A percentile compares a stretch with the other conserved stretches of the same genome.
These are phyloP conservation scores for Fusarium penzigii DNA, from an alignment of 2,329 filamentous ascomycete species.

Conservation along the genomic window DNA sequence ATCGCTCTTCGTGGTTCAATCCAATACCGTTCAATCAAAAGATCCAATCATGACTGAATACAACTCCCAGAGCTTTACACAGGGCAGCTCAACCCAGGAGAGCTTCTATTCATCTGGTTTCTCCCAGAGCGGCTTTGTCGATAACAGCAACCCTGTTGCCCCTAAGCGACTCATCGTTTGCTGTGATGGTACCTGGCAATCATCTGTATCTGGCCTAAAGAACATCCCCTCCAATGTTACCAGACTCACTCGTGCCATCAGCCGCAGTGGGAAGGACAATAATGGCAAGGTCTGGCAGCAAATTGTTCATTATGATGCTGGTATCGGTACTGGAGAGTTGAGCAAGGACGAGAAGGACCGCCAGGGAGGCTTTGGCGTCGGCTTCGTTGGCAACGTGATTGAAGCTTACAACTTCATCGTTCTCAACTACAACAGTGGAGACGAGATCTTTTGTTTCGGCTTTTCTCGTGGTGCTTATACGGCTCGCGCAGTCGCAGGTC, in stretches of 20 bases:
- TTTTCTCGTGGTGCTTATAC: slow-evolving; percentile 41
- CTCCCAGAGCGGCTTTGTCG: slow-evolving; percentile 1
- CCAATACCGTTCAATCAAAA: slow-evolving; percentile 13
- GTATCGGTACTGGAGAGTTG: slow-evolving; percentile 31
- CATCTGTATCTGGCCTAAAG: slow-evolving; percentile 24
- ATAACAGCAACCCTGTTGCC: slow-evolving; percentile 8
- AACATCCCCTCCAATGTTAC: slow-evolving; percentile 36
- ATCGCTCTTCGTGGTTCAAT: not conserved
- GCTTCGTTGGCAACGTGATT: slow-evolving; percentile 33
- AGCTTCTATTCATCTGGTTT: not conserved
- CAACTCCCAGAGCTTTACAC: slow-evolving; percentile 12
- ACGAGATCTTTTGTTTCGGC: slow-evolving; percentile 38
- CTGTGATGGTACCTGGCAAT: slow-evolving; percentile 41
- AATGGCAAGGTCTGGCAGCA: slow-evolving; percentile 34
- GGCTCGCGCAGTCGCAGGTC: slow-evolving; percentile 36
- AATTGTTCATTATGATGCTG: slow-evolving; percentile 40
- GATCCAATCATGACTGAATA: not conserved
- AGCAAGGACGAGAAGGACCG: slow-evolving; percentile 17
- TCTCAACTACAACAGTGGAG: slow-evolving; percentile 33
- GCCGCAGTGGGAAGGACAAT: slow-evolving; percentile 24
- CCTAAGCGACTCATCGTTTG: slow-evolving; percentile 35
- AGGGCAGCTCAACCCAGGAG: slow-evolving; percentile 7
- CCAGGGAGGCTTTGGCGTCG: slow-evolving; percentile 27
- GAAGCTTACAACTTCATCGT: slow-evolving; percentile 40
- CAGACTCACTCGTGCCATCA: slow-evolving; percentile 33